Base-by-base conservation (phyloP, 2,329 filamentous ascomycete species). In the Talaromyces rugulosus region DNA sequence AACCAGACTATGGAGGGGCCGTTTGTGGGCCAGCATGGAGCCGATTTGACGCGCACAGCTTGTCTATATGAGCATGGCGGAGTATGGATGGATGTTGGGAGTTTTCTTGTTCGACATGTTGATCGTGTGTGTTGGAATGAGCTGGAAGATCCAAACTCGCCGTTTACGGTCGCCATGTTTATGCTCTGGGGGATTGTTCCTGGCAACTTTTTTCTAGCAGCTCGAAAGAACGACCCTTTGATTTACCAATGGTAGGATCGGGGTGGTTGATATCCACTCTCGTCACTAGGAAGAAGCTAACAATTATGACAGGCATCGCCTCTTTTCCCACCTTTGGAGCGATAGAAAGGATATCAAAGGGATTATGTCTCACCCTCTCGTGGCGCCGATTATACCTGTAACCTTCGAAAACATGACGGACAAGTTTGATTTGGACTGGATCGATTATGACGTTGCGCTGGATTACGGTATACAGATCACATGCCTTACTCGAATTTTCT, bases 1-100 rank as follows among this genome's bases (percentile, higher is more conserved):
- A 71, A 78, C 8, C 67, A 72, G 44, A 77, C 72, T 0, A 82
- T 83, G 77, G 71, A 75, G 12, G 80, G 81, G 0, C 75, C 76
- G 0, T 75, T 75, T 57, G 70, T 74, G 0, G 80, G 77, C 1
- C 74, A 73, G 1, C 82, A 84, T 63, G 75, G 73, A 0, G 77
- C 80, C 2, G 82, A 84, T 58, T 71, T 83, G 0, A 68, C 83
- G 6, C 77, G 82, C 0, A 71, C 80, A 5, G 74, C 77, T n/a
- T 68, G 72, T 5, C 64, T 81, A 9, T 72, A 71, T 53, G 36
- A 56, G 50, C 73, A 78, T 59, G 78, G 77, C 6, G 77, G 78
- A 27, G 74, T 73, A 0, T 78, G 73, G 68, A 70, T 81, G 58
- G 80, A 82, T 14, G 75, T 74, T 0, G 76, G 77, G 2, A 76